A percentile compares a stretch with the other conserved stretches of the same genome.
These are phyloP conservation scores for Pichia sp. DNA, from an alignment of 1,139 yeast genomes.

Conservation along the genomic window DNA sequence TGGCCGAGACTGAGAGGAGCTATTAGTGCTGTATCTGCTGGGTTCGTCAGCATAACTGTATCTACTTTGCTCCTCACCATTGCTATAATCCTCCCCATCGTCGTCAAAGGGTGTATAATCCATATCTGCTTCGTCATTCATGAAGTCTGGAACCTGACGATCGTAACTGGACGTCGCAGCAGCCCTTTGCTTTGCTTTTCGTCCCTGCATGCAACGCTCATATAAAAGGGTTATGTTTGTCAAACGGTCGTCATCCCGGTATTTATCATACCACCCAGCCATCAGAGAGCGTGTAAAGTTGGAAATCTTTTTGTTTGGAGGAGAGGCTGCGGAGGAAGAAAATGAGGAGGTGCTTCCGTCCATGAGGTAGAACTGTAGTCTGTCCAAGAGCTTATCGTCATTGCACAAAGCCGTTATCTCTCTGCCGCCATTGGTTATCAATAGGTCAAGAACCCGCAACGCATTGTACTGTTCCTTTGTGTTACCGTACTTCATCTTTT, in stretches of 20 bases:
- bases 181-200: slow-evolving; percentile 10
- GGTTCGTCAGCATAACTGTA: neutral
- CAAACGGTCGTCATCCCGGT: slow-evolving; percentile 48
- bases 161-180: slow-evolving; percentile 7
- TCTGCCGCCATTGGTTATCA: slow-evolving; percentile 72
- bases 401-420: slow-evolving; percentile 48
- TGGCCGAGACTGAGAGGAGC: slow-evolving; percentile 11
- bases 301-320: slow-evolving; percentile 36
- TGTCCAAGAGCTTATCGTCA: slow-evolving; percentile 67
- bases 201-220: slow-evolving; percentile 32
- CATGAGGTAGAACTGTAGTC: slow-evolving; percentile 51
- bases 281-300: slow-evolving; percentile 40
- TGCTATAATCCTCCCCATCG: slow-evolving; percentile 10
- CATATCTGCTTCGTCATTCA: slow-evolving; percentile 46
- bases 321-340: slow-evolving; percentile 22
- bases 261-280: slow-evolving; percentile 60
- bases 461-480: slow-evolving; percentile 60
- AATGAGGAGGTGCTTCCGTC: slow-evolving; percentile 30
- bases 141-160: slow-evolving; percentile 36
- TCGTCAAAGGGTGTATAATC: slow-evolving; percentile 30
- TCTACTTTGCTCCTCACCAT: neutral
- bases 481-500: slow-evolving; percentile 81
- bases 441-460: slow-evolving; percentile 62
- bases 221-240: slow-evolving; percentile 48
- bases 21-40: neutral